Conservation (phyloP, 2,329 filamentous ascomycete species). For the Phialocephala sp. region DNA sequence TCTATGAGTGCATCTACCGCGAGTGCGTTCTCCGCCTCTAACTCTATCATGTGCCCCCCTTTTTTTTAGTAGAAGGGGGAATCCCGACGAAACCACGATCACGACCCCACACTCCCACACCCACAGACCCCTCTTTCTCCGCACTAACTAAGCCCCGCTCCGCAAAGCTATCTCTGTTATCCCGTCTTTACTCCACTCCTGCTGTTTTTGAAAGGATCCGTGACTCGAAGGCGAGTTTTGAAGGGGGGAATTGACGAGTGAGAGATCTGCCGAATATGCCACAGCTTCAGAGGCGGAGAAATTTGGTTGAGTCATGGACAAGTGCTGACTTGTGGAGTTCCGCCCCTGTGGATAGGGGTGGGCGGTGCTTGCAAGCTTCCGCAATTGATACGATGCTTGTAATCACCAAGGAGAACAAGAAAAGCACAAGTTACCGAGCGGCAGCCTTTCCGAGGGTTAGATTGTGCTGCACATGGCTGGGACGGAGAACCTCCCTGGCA, state of each 20-base stretch:
- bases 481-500: neutral
- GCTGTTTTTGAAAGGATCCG: neutral
- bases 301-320: neutral
- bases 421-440: neutral
- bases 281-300: neutral
- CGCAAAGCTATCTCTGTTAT: neutral
- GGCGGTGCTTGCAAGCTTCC: neutral
- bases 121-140: slow-evolving; percentile 1
- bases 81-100: neutral
- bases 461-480: neutral
- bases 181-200: slow-evolving; percentile 3
- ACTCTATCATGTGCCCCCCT: neutral
- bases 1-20: neutral
- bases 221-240: neutral
- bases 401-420: neutral
- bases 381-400: neutral
- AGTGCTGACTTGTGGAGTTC: neutral
- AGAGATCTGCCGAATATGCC: slow-evolving; percentile 16
- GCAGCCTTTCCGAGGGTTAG: neutral
- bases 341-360: neutral
- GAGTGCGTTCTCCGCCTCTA: no score
- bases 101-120: slow-evolving; percentile 6
- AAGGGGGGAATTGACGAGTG: slow-evolving; percentile 9
- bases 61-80: neutral
- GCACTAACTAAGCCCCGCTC: slow-evolving; percentile 2